Percentiles rank a stretch among this genome's conserved stretches.
Conservation (phyloP, 2,329 filamentous ascomycete species). For the Aspergillus eucalypticola region DNA sequence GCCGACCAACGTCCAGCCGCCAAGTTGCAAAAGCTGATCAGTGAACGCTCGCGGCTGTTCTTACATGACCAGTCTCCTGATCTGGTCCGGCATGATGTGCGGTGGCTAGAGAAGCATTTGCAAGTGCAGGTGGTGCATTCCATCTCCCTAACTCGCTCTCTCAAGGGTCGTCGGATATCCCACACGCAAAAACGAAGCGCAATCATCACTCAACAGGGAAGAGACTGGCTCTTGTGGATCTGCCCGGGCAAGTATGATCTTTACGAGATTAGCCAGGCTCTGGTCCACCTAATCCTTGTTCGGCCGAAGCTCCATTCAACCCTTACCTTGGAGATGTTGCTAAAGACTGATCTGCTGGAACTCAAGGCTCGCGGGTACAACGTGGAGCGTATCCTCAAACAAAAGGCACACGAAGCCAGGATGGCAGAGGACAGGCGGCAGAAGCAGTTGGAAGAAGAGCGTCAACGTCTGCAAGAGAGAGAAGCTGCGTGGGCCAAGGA, state of each 20-base stretch:
- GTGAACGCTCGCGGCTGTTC: slow-evolving; percentile 87
- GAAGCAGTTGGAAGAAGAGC: slow-evolving; percentile 70
- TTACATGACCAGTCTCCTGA: slow-evolving; percentile 79
- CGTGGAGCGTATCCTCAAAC: slow-evolving; percentile 87
- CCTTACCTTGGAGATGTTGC: slow-evolving; percentile 84
- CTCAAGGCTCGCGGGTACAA: slow-evolving; percentile 90
- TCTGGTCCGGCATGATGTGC: slow-evolving; percentile 79
- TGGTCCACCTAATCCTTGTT: slow-evolving; percentile 77
- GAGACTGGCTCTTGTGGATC: slow-evolving; percentile 71
- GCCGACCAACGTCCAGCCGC: slow-evolving; percentile 68
- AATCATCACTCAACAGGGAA: slow-evolving; percentile 60
- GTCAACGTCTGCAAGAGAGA: slow-evolving; percentile 65
- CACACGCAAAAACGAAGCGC: slow-evolving; percentile 76
- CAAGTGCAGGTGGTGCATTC: slow-evolving; percentile 74
- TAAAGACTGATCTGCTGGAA: slow-evolving; percentile 80
- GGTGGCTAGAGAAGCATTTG: slow-evolving; percentile 88
- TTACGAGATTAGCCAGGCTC: slow-evolving; percentile 87
- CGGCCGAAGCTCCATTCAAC: slow-evolving; percentile 86
- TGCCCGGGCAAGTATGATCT: slow-evolving; percentile 72
- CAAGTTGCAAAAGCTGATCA: slow-evolving; percentile 74
- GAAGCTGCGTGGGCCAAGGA: slow-evolving; percentile 51
- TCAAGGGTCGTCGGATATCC: slow-evolving; percentile 68
- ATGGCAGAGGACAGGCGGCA: slow-evolving; percentile 82
- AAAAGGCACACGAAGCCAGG: slow-evolving; percentile 82
- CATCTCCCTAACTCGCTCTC: slow-evolving; percentile 73